Base-by-base conservation (phyloP, 345 rosid species). In the Ricinus communis region DNA sequence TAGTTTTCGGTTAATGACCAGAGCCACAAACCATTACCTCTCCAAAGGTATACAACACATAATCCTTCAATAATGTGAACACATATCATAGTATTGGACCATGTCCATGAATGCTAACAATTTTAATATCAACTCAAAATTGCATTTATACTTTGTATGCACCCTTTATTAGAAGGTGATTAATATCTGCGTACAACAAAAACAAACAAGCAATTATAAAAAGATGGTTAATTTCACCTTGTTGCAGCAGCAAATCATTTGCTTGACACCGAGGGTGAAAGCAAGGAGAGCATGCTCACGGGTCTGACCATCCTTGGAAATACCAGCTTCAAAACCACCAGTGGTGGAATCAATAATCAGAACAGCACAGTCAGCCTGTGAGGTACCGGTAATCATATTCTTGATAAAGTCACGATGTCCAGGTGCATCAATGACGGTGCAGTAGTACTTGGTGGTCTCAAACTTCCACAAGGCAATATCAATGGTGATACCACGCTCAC, bases 401-500 rank as follows among this genome's bases (percentile, higher is more conserved):
- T 89, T 89, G 30, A 89, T 89, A 8, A 89, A 89, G 52, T 91
- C 97, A 71, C 93, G 89, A 67, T 90, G 93, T 8, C 97, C 96
- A 31, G 97, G 97, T 5, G 96, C 96, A 85, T 92, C 97, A 60
- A 91, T 92, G 71, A 90, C 97, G 11, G 96, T 91, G 81, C 90
- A 88, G 82, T 86, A 88, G 79, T 85, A 86, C 76, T 86, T 88
- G 72, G 93, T 86, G 77, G 90, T 88, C 89, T 86, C 93, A 0
- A 88, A 88, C 75, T 88, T 88, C 93, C 93, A 88, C 43, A 88
- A 52, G 14, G 93, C 93, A 74, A 88, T 88, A 59, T 88, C 91
- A 49, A 89, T 89, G 79, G 93, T 87, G 69, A 89, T 89, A 76
- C 93, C 93, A 81, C 91, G 91, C 72, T 89, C 93, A 43, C 93